phyloP scores from a whole-genome alignment of 306 rosid species.

The Urtica urens region DNA sequence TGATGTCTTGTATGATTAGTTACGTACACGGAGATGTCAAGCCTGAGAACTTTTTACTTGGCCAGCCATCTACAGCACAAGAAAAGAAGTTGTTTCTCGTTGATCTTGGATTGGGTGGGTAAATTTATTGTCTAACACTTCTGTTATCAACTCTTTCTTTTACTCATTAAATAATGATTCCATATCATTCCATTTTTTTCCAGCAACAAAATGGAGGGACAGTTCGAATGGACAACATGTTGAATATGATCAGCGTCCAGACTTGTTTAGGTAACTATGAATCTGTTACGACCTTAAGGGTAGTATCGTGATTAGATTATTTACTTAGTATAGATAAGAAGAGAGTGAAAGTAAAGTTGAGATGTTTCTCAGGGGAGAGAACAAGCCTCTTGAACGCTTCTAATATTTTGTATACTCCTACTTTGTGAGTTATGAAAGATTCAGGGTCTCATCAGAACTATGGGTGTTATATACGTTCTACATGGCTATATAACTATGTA shows the following conservation, averaged over 20 bases:
- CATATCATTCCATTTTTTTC: conserved; percentile 13
- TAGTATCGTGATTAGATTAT: too few relatives aligned
- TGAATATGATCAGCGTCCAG: conserved; percentile 93
- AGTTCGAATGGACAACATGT: conserved; percentile 67
- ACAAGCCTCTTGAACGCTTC: too few relatives aligned
- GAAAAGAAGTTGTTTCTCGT: conserved; percentile 92
- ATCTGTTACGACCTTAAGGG: too few relatives aligned
- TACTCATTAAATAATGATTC: conserved; percentile 1
- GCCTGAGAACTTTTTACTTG: conserved; percentile 96
- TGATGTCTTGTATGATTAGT: conserved; percentile 25
- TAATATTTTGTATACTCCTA: too few relatives aligned
- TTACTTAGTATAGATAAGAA: too few relatives aligned
- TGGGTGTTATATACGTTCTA: too few relatives aligned
- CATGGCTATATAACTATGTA: neutral
- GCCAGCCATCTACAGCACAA: conserved; percentile 78
- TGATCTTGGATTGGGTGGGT: conserved; percentile 88
- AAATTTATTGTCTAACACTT: conserved; percentile 9
- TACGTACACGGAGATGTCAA: conserved; percentile 97
- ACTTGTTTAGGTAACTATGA: conserved; percentile 65
- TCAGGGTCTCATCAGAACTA: too few relatives aligned
- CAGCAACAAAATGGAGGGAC: conserved; percentile 94
- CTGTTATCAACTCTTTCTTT: conserved; percentile 6
- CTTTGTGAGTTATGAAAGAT: too few relatives aligned
- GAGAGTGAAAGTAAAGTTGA: too few relatives aligned
- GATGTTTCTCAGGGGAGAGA: too few relatives aligned